These are phyloP conservation scores for Aaosphaeria arxii DNA, from an alignment of 2,329 filamentous ascomycete species.

Conservation along the genomic window DNA sequence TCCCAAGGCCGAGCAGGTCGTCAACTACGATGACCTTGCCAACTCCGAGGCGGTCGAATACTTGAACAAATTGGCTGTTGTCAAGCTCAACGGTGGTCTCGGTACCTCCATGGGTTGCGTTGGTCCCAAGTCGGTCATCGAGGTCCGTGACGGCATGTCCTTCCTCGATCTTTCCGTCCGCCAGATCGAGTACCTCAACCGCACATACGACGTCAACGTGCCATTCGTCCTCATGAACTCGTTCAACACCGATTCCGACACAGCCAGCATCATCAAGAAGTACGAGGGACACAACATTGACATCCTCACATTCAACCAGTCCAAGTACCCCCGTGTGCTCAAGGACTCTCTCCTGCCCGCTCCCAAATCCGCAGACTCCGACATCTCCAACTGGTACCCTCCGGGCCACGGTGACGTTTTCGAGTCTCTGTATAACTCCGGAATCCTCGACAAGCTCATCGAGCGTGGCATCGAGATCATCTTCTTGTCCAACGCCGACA, in stretches of 20 bases:
- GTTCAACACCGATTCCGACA: constrained; percentile 99
- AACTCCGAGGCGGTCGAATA: constrained; percentile 90
- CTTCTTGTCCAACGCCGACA: constrained; percentile 99
- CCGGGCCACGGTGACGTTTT: constrained; percentile 99
- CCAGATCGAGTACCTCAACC: constrained; percentile 99
- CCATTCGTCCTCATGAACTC: constrained; percentile 99
- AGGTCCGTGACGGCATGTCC: constrained; percentile 99
- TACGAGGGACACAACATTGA: constrained; percentile 99
- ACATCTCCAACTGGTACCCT: constrained; percentile 97
- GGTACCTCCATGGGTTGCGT: constrained; percentile 99
- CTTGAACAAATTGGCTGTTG: constrained; percentile 93
- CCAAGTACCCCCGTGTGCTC: constrained; percentile 92
- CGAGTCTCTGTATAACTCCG: constrained; percentile 99
- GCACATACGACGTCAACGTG: constrained; percentile 94
- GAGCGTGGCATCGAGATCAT: constrained; percentile 95
- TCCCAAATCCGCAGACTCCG: constrained; percentile 81
- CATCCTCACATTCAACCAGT: constrained; percentile 99
- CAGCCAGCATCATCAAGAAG: constrained; percentile 99
- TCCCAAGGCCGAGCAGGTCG: constrained; percentile 88
- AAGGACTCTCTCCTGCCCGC: constrained; percentile 98
- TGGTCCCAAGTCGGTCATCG: constrained; percentile 98
- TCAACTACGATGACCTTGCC: constrained; percentile 87
- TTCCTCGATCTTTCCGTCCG: constrained; percentile 98
- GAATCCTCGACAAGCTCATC: constrained; percentile 93
- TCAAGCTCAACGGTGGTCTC: constrained; percentile 98